These are phyloP conservation scores for Nyctanthes arbortristis DNA, from an alignment of 257 asterid genomes.

Conservation along the genomic window DNA sequence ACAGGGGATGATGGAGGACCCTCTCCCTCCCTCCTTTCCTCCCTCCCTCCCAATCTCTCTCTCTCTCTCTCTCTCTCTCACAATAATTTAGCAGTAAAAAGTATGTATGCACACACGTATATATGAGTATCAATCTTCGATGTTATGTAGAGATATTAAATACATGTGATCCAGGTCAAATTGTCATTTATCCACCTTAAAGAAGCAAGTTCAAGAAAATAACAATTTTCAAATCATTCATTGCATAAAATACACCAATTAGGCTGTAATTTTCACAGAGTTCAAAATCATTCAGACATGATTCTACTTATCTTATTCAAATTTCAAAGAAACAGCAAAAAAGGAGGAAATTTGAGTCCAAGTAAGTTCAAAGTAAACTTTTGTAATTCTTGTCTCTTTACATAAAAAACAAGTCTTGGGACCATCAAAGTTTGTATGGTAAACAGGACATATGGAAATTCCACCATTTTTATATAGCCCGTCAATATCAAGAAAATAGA, in stretches of 20 bases:
- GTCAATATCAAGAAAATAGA: constrained; percentile 41
- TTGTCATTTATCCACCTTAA: constrained; percentile 36
- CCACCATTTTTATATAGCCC: constrained; percentile 24
- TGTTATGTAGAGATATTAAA: constrained; percentile 31
- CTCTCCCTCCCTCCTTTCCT: constrained; percentile 25
- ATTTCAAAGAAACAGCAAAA: constrained; percentile 24
- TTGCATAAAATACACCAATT: background rate
- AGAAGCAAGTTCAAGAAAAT: constrained; percentile 39
- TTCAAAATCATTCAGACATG: constrained; percentile 28
- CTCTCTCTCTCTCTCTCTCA: constrained; percentile 27
- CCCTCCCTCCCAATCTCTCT: constrained; percentile 30
- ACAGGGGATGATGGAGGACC: constrained; percentile 47
- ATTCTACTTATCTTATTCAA: constrained; percentile 25
- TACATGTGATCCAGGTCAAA: constrained; percentile 15
- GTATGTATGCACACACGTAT: constrained; percentile 24
- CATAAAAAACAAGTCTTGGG: constrained; percentile 47
- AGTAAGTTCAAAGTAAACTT: constrained; percentile 66
- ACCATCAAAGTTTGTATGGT: constrained; percentile 36
- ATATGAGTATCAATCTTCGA: constrained; percentile 29
- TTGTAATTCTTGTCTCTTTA: constrained; percentile 49
- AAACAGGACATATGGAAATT: constrained; percentile 28
- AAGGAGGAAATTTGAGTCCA: constrained; percentile 38
- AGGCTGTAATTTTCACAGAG: constrained; percentile 29
- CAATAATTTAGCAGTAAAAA: constrained; percentile 29
- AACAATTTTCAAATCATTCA: constrained; percentile 10